Conservation (phyloP, 2,329 filamentous ascomycete species). For the Arthrinium phaeospermum region DNA sequence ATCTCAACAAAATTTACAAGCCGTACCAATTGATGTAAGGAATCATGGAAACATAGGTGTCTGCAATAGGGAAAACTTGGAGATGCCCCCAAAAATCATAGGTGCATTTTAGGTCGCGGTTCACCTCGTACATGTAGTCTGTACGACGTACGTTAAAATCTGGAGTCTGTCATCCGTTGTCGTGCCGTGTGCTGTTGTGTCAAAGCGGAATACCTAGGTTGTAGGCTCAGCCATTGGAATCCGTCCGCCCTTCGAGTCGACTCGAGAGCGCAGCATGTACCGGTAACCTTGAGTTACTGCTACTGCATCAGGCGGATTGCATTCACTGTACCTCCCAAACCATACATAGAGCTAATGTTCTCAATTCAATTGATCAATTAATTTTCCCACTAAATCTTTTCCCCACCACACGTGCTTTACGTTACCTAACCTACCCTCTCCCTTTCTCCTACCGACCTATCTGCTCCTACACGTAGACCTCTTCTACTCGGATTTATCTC, state of each 20-base stretch:
- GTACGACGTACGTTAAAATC: constrained; percentile 2
- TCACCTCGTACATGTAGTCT: not conserved
- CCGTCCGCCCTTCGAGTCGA: not conserved
- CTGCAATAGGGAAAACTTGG: not conserved
- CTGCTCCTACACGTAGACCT: constrained; percentile 13
- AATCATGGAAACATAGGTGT: not conserved
- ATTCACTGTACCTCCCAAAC: not conserved
- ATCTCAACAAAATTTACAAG: not conserved
- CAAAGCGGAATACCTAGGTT: not conserved
- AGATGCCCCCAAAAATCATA: not conserved
- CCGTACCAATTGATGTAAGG: not conserved
- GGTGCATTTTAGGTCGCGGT: not conserved
- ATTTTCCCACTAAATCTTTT: not conserved
- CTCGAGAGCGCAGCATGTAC: not conserved
- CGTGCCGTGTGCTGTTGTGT: constrained; percentile 1
- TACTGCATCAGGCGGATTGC: not conserved
- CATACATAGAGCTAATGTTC: not conserved
- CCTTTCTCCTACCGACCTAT: not conserved
- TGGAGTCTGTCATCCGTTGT: constrained; percentile 1
- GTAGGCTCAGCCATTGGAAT: not conserved
- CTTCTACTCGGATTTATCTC: constrained; percentile 15
- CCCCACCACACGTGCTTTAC: constrained; percentile 13
- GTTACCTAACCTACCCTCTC: constrained; percentile 8
- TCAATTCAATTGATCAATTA: not conserved
- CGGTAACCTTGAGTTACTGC: not conserved